phyloP scores from a whole-genome alignment of 345 rosid genomes.

The Citrus inodora region DNA sequence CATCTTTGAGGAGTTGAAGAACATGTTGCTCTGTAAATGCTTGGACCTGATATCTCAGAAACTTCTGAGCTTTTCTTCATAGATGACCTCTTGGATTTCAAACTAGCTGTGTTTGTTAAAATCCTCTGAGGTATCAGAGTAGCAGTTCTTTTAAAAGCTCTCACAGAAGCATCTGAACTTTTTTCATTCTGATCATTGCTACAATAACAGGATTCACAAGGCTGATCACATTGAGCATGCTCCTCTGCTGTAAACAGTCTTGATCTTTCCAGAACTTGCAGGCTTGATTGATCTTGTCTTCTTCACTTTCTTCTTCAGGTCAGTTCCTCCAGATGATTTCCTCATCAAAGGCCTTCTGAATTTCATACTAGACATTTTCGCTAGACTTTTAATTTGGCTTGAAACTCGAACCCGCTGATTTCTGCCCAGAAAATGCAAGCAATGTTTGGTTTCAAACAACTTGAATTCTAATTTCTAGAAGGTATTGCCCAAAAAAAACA shows the following conservation, averaged over 20 bases:
- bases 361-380: conserved; percentile 48
- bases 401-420: conserved; percentile 27
- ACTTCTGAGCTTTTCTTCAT: conserved; percentile 17
- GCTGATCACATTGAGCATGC: neutral
- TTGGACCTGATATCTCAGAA: conserved; percentile 15
- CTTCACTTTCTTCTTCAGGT: conserved; percentile 39
- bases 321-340: conserved; percentile 36
- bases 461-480: neutral
- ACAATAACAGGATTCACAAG: conserved; percentile 18
- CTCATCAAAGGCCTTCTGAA: conserved; percentile 46
- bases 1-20: conserved; percentile 75
- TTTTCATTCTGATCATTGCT: conserved; percentile 4
- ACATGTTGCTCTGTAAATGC: conserved; percentile 60
- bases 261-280: conserved; percentile 17
- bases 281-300: conserved; percentile 42
- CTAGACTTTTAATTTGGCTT: conserved; percentile 37
- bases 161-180: conserved; percentile 21
- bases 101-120: conserved; percentile 43
- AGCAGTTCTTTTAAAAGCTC: conserved; percentile 30
- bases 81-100: conserved; percentile 41
- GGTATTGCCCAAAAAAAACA: neutral
- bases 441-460: neutral
- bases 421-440: conserved; percentile 35
- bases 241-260: conserved; percentile 5
- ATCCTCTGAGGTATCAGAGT: conserved; percentile 33